Base-by-base conservation (phyloP, 1,139 yeast species). In the Geotrichum australiense region DNA sequence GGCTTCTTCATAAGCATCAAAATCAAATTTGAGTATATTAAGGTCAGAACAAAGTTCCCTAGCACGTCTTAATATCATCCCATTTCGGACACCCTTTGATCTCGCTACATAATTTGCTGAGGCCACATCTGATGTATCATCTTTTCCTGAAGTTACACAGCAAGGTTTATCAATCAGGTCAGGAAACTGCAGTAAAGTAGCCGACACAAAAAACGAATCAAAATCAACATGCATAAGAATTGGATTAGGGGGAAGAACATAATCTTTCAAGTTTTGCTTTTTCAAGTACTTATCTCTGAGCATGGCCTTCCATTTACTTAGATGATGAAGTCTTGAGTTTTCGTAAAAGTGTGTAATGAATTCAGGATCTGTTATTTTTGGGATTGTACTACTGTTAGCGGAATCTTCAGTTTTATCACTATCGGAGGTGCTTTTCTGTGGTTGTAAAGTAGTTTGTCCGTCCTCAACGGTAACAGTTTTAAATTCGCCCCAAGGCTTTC, bases 151-250 rank as follows among this genome's bases (percentile, higher is more conserved):
- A 3, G 94, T 78, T 0, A 91, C 96, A 35, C 93, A 87, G 3
- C 87, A 71, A 0, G 96, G 94, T 34, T 52, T 51, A 21, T 70
- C 75, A 5, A 50, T 65, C 11, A 71, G 56, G 11, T 77, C 67
- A 0, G 82, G 80, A 15, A 69, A 66, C 5, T 63, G 66, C 40
- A 78, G 64, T 11, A 85, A 74, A 0, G 96, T 83, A 0, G 84
- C 96, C 0, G 94, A 72, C 1, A 89, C 96, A 62, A 91, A 91
- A 55, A 91, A 91, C 51, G 95, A 86, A 59, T 91, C 98, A 60
- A 86, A 91, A 59, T 91, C 98, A 26, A 89, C 71, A 60, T 91
- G 97, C 47, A 87, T 60, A 15, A 87, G 73, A 0, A 71, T 61
- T 3, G 40, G 32, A 14, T 19, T n/a, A n/a, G 28, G 27, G 5